Percentiles rank a stretch among this genome's conserved stretches.
Conservation (phyloP, 441 rosid species). For the Hura crepitans region DNA sequence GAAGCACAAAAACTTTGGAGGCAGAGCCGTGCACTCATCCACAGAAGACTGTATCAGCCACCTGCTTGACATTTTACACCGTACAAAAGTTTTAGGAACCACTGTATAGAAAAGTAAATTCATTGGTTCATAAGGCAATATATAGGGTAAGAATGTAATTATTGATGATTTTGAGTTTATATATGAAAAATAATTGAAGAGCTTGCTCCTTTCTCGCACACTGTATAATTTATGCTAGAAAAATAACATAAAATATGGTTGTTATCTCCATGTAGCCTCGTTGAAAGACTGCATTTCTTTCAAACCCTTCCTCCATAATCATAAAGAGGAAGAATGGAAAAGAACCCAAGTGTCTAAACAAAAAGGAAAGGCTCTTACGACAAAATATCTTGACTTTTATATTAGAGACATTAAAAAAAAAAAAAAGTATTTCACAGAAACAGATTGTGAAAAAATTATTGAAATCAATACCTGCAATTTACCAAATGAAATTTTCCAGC, state of each 20-base stretch:
- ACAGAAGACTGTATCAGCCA: conserved; percentile 38
- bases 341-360: no score
- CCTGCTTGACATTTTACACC: neutral
- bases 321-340: no score
- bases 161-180: neutral
- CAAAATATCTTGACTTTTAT: no score
- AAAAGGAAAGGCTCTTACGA: no score
- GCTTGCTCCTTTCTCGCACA: neutral
- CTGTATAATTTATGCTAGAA: neutral
- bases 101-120: conserved; percentile 1
- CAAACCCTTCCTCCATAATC: no score
- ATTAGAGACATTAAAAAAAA: no score
- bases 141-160: neutral
- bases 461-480: neutral
- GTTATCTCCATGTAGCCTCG: no score
- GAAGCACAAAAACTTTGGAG: conserved; percentile 61
- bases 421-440: no score
- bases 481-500: neutral
- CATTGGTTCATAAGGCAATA: neutral
- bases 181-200: neutral
- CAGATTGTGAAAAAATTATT: neutral
- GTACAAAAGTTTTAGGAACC: neutral
- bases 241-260: no score
- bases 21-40: conserved; percentile 50
- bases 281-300: no score